Conservation (phyloP, 1,284 basidiomycete genomes). For the Lignosus rhinocerotis region DNA sequence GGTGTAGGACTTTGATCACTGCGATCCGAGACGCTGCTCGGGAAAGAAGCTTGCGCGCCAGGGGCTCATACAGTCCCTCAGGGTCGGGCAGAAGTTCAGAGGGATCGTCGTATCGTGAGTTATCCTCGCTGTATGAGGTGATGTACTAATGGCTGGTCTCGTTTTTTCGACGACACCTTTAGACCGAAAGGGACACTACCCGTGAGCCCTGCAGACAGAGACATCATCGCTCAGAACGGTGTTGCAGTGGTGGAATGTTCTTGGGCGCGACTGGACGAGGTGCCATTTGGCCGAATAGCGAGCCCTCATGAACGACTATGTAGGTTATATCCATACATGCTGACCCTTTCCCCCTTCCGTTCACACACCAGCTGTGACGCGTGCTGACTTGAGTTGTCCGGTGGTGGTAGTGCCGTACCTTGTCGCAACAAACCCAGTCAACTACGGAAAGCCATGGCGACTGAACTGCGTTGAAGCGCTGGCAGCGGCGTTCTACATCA, state of each 20-base stretch:
- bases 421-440: slow-evolving; percentile 90
- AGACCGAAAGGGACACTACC: slow-evolving; percentile 87
- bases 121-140: slow-evolving; percentile 4
- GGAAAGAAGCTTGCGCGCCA: slow-evolving; percentile 92
- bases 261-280: slow-evolving; percentile 93
- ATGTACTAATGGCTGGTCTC: not conserved
- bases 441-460: slow-evolving; percentile 93
- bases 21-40: slow-evolving; percentile 92
- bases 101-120: slow-evolving; percentile 90
- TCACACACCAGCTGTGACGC: not conserved
- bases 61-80: slow-evolving; percentile 83
- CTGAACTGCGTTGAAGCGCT: slow-evolving; percentile 92
- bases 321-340: slow-evolving; percentile 45
- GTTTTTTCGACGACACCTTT: not conserved
- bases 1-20: slow-evolving; percentile 91
- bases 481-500: slow-evolving; percentile 91
- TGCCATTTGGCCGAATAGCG: slow-evolving; percentile 92
- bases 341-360: not conserved
- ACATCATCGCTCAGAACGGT: slow-evolving; percentile 76
- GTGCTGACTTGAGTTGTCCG: too few relatives aligned
- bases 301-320: slow-evolving; percentile 90
- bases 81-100: slow-evolving; percentile 85
- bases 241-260: slow-evolving; percentile 97
- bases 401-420: slow-evolving; percentile 79
- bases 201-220: slow-evolving; percentile 83